Evolutionary conservation across 345 rosid species (phyloP), one percentile per base, ranked within the genome.

Genomic region (Stellera chamaejasme): DNA sequence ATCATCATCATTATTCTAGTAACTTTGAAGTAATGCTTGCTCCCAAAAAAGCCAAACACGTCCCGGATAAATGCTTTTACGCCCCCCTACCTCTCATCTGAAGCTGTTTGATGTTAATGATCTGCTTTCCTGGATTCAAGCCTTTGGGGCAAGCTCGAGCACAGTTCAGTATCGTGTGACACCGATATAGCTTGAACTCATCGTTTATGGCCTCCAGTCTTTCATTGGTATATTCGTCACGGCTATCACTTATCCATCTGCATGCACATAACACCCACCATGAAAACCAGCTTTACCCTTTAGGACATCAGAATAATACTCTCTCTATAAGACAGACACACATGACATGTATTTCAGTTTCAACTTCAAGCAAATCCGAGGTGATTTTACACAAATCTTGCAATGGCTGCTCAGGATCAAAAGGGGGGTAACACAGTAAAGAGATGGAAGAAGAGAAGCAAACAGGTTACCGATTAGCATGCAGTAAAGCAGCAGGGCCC

Each of bases 141-240:
- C 99, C 99, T 62, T 93, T 93, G 28, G 99, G 99, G 68, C 99
- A 93, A 49, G 99, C 99, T 44, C 86, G 84, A n/a, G 97, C 91
- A 69, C 99, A 93, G 65, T 89, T 93, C 94, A 93, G 65, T 64
- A 93, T 89, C 11, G 97, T 84, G 70, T 89, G 96, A 78, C 99
- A 93, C 10, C 97, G 82, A 63, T 93, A 89, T 25, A 93, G 86
- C 89, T 93, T 93, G 63, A 81, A 93, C 64, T 93, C 97, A 5
- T 93, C 90, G 27, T 89, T 69, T 52, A 93, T 73, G 10, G 99
- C 96, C n/a, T 82, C 91, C 8, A 85, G 74, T 27, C 97, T 75
- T 72, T 93, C 99, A 59, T 79, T 72, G 3, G 96, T 89, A 60
- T 71, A 89, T 75, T 84, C 97, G 72, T 93, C 97, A 50, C 97